Conservation (phyloP, 2,329 filamentous ascomycete species). For the Colletotrichum eremochloae region DNA sequence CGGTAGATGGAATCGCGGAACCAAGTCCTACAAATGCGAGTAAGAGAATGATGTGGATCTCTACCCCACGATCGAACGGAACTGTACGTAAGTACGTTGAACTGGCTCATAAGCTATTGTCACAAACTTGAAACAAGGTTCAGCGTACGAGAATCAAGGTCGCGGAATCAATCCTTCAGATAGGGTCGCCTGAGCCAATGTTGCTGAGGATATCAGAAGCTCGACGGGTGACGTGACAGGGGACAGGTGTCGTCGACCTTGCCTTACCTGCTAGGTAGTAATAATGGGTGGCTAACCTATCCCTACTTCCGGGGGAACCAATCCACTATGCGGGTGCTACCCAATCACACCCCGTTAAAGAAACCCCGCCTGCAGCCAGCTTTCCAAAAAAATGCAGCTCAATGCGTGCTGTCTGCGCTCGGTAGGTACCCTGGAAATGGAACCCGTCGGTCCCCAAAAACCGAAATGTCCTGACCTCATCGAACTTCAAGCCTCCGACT, state of each 20-base stretch:
- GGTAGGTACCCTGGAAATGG: slow-evolving; percentile 23
- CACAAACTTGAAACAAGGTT: not conserved
- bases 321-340: not conserved
- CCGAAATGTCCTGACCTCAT: slow-evolving; percentile 38
- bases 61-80: not conserved
- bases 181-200: not conserved
- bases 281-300: not conserved
- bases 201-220: slow-evolving; percentile 10
- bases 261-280: not conserved
- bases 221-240: slow-evolving; percentile 15
- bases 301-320: slow-evolving; percentile 26
- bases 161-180: not conserved
- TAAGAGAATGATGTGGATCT: not conserved
- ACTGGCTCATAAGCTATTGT: not conserved
- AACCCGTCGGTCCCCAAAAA: slow-evolving; percentile 4
- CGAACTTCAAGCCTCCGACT: slow-evolving; percentile 11
- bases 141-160: not conserved
- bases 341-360: not conserved
- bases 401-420: not conserved
- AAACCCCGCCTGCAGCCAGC: slow-evolving; percentile 10
- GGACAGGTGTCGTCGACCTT: slow-evolving; percentile 38
- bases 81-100: not conserved
- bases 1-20: not conserved
- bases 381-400: slow-evolving; percentile 20
- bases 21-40: not conserved